Evolutionary conservation across 1,284 basidiomycete genomes (phyloP), one percentile per base, ranked within the genome.

Genomic region (Vanrija sp.): DNA sequence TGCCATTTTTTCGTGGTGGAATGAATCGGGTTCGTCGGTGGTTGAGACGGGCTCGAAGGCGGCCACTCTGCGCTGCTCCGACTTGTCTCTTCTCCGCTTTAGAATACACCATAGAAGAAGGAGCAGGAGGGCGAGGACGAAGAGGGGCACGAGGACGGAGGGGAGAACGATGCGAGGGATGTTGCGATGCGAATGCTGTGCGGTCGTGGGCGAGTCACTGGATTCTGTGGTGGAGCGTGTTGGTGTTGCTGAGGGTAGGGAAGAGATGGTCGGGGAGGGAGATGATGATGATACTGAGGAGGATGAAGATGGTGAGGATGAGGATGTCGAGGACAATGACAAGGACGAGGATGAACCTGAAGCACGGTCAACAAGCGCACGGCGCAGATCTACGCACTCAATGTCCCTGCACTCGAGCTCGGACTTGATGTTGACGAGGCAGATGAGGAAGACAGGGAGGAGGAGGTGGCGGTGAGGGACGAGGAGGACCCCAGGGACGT

Each of bases 271-370:
- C 6, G 44, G 31, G n/a, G 52, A 20, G 14, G 41, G 36, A 3
- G 31, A 22, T 4, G 27, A 44, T 6, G 50, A 41, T 18, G 46
- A 27, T 14, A 12, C 16, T 38, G 49, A 25, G 15, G 50, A 36
- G 12, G 51, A 31, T 12, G 37, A 39, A 8, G 31, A 25, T 41
- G 54, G 41, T 20, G 45, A 45, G 24, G 51, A 18, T 24, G 56
- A 51, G 6, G 46, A 18, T 4, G 58, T 36, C 9, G 41, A 15
- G 6, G 46, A 44, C 39, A 47, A 35, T 8, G 47, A 37, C 3
- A 23, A 44, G 20, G 45, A 39, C 3, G 48, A 50, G 6, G 47
- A 27, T 6, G 47, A 41, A 31, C 31, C 31, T 31, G 31, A 31
- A 31, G 15, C 31, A 12, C 4, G 31, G 38, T 39, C n/a, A 20